These are phyloP conservation scores for Saccharomycopsis sp. DNA, from an alignment of 805 yeast genomes.

Conservation along the genomic window DNA sequence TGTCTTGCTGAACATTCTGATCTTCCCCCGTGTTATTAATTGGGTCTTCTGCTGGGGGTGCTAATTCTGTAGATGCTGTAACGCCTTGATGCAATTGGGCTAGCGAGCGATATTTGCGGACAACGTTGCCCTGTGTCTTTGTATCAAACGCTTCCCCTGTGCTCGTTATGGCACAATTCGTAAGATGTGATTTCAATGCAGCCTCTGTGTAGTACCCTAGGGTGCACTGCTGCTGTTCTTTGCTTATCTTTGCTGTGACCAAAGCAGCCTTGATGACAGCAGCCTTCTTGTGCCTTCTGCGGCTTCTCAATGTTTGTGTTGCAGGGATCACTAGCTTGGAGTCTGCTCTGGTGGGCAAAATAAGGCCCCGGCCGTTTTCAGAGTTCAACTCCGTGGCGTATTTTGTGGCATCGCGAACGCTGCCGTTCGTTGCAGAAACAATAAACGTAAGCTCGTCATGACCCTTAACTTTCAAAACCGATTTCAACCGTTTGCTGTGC, in stretches of 20 bases:
- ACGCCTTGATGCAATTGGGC: constrained; percentile 2
- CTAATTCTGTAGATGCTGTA: neutral
- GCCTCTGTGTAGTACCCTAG: constrained; percentile 14
- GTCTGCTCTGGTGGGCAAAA: constrained; percentile 38
- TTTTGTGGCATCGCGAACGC: constrained; percentile 52
- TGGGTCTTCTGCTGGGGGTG: neutral
- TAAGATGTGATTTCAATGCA: constrained; percentile 7
- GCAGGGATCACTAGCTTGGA: constrained; percentile 11
- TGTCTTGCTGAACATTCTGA: neutral
- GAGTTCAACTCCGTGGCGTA: constrained; percentile 64
- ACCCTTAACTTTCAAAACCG: constrained; percentile 5
- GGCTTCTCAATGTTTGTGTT: constrained; percentile 15
- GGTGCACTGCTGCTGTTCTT: neutral
- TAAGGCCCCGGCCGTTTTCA: constrained; percentile 51
- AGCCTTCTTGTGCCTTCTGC: constrained; percentile 17
- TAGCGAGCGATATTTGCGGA: constrained; percentile 11
- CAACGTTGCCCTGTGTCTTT: neutral
- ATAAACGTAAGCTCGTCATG: constrained; percentile 32
- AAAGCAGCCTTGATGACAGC: constrained; percentile 17
- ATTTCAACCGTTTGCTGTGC: constrained; percentile 5
- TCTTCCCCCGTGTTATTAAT: neutral
- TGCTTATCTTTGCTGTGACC: neutral
- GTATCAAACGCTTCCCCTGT: neutral
- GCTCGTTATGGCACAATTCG: neutral
- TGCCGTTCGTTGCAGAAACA: constrained; percentile 56